Evolutionary conservation across 2,329 filamentous ascomycete genomes (phyloP).

Genomic region (Fusarium sp.): DNA sequence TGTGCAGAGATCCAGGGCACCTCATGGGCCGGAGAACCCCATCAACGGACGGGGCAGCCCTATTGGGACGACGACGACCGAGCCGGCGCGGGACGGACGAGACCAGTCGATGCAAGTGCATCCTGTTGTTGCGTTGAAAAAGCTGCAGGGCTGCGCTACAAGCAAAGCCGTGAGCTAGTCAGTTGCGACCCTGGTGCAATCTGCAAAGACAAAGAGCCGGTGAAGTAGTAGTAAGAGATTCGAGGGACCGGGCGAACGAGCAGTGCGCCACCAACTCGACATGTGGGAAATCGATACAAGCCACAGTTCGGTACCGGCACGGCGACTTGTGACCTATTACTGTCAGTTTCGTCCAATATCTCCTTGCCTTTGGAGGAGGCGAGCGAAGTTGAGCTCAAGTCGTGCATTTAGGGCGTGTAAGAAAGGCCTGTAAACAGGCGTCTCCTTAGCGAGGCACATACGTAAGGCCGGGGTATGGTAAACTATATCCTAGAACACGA

Average conservation of each 20-base stretch:
- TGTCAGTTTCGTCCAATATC: constrained; percentile 26
- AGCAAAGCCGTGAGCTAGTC: constrained; percentile 36
- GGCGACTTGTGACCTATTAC: constrained; percentile 21
- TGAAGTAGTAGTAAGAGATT: constrained; percentile 25
- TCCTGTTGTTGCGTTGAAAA: constrained; percentile 27
- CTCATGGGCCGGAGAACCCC: constrained; percentile 36
- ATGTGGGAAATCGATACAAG: constrained; percentile 37
- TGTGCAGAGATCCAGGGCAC: constrained; percentile 36
- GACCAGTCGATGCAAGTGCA: constrained; percentile 38
- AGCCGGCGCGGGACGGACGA: constrained; percentile 32
- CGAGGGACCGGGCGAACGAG: constrained; percentile 24
- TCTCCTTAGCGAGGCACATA: constrained; percentile 26
- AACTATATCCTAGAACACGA: constrained; percentile 20
- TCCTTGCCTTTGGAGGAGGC: constrained; percentile 29
- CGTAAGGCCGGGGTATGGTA: constrained; percentile 5
- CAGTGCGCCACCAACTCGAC: constrained; percentile 40
- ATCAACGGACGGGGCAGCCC: constrained; percentile 45
- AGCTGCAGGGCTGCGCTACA: constrained; percentile 43
- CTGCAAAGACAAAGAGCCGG: constrained; percentile 37
- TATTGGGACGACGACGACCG: constrained; percentile 42
- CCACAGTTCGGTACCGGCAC: constrained; percentile 35
- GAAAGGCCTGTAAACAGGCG: constrained; percentile 11
- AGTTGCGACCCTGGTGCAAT: constrained; percentile 33
- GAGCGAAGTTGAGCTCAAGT: constrained; percentile 32
- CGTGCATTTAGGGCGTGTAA: constrained; percentile 24